These are phyloP conservation scores for Cytospora schulzeri DNA, from an alignment of 2,329 filamentous ascomycete genomes.

Conservation along the genomic window DNA sequence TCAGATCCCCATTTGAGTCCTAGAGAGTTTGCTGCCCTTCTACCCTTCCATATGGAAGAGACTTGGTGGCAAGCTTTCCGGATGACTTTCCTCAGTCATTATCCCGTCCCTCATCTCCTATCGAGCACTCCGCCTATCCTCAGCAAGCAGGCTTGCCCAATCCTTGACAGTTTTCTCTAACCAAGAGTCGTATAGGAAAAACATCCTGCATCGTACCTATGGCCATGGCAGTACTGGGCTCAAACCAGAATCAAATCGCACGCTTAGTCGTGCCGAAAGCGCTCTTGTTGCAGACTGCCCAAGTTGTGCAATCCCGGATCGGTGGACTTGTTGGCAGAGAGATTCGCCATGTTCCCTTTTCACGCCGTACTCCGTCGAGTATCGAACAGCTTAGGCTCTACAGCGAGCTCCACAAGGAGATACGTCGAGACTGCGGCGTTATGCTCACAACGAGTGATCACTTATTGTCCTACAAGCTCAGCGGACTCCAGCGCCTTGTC, in stretches of 20 bases:
- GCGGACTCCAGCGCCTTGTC: constrained; percentile 58
- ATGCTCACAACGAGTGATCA: constrained; percentile 66
- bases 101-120: background rate
- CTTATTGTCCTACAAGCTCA: constrained; percentile 65
- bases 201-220: constrained; percentile 60
- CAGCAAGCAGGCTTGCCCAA: too few relatives aligned
- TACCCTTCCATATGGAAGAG: too few relatives aligned
- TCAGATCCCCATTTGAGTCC: too few relatives aligned
- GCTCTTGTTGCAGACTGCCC: constrained; percentile 58
- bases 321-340: constrained; percentile 57
- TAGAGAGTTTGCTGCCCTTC: too few relatives aligned
- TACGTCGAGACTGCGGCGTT: constrained; percentile 49
- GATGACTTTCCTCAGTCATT: too few relatives aligned
- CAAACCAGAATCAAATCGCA: constrained; percentile 46
- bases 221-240: constrained; percentile 47
- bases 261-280: constrained; percentile 60
- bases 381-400: constrained; percentile 41
- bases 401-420: constrained; percentile 41
- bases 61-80: too few relatives aligned
- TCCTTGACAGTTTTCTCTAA: background rate
- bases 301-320: constrained; percentile 56
- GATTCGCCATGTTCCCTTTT: constrained; percentile 60
- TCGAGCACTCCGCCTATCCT: background rate
- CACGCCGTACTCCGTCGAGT: constrained; percentile 48
- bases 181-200: constrained; percentile 46